Percentiles rank a stretch among this genome's conserved stretches.
These are phyloP conservation scores for Quercus dentata DNA, from an alignment of 306 rosid genomes.

Conservation along the genomic window DNA sequence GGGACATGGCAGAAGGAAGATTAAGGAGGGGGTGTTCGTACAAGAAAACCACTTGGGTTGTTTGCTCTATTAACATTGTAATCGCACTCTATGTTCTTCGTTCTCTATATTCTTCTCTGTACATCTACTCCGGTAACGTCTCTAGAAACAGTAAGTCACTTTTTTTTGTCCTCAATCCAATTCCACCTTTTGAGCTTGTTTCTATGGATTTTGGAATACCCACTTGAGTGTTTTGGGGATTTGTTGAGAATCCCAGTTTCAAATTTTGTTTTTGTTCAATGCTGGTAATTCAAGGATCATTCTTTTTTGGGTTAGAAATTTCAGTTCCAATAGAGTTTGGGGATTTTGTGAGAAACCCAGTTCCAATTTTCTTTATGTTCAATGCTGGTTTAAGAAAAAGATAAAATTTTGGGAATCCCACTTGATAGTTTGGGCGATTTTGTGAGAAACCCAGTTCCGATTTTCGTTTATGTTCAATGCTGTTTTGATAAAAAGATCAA, in stretches of 20 bases:
- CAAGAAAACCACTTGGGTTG: conserved; percentile 70
- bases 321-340: no score
- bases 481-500: no score
- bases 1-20: conserved; percentile 81
- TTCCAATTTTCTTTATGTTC: no score
- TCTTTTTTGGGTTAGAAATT: no score
- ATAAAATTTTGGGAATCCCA: background rate
- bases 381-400: no score
- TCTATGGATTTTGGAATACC: background rate
- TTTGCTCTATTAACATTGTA: conserved; percentile 85
- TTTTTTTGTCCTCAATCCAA: background rate
- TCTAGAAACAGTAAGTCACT: conserved; percentile 47
- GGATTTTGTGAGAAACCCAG: background rate
- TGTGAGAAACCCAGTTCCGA: conserved; percentile 10
- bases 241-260: background rate
- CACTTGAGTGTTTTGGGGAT: background rate
- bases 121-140: conserved; percentile 74
- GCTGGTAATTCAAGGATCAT: no score
- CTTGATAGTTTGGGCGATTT: background rate
- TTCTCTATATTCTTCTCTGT: conserved; percentile 80
- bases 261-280: no score
- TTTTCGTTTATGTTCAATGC: conserved; percentile 9
- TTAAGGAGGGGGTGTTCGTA: conserved; percentile 69
- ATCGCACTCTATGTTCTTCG: conserved; percentile 87
- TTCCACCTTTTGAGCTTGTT: background rate